phyloP scores from a whole-genome alignment of 306 rosid genomes.

The Bauhinia variegata region DNA sequence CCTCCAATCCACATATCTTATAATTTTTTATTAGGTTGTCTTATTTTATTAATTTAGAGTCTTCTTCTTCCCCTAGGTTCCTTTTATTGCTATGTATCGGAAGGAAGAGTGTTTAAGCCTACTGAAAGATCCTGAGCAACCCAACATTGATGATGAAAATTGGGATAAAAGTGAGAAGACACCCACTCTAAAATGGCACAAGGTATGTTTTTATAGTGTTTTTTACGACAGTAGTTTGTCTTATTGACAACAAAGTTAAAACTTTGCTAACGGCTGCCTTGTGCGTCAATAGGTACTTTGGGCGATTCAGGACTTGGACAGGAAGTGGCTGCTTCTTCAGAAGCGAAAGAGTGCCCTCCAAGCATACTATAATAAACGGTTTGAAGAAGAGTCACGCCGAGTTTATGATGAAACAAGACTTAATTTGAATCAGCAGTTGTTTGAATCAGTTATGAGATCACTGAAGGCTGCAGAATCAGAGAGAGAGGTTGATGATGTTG shows the following conservation, averaged over 20 bases:
- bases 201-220: constrained; percentile 46
- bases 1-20: constrained; percentile 18
- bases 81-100: constrained; percentile 89
- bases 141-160: constrained; percentile 56
- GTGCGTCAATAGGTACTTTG: constrained; percentile 73
- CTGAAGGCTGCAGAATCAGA: constrained; percentile 94
- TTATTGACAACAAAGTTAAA: background rate
- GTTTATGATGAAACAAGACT: constrained; percentile 79
- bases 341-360: constrained; percentile 90
- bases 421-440: constrained; percentile 68
- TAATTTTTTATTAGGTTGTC: constrained; percentile 18
- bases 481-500: constrained; percentile 98
- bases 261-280: constrained; percentile 28
- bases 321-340: constrained; percentile 93
- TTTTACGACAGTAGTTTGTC: background rate
- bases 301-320: constrained; percentile 91
- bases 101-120: constrained; percentile 90
- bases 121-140: constrained; percentile 67
- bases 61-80: constrained; percentile 57
- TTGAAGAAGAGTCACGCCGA: constrained; percentile 85
- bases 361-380: constrained; percentile 72
- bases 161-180: constrained; percentile 63
- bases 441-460: constrained; percentile 85
- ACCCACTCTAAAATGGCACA: constrained; percentile 87
- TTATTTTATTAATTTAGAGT: constrained; percentile 26